phyloP scores from a whole-genome alignment of 2,329 filamentous ascomycete species.

The Ophiosphaerella herpotricha region DNA sequence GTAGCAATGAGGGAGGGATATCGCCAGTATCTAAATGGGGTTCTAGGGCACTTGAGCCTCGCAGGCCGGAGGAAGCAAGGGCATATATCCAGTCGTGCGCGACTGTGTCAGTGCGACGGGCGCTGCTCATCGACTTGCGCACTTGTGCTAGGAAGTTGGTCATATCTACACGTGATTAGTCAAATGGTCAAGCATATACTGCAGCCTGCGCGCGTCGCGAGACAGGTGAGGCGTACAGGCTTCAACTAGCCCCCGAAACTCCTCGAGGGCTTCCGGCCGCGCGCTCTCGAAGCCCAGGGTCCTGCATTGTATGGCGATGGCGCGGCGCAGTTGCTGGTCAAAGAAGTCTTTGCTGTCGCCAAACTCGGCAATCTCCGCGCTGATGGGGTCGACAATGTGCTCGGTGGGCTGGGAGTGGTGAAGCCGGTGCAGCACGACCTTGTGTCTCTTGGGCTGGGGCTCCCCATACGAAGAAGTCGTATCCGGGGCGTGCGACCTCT shows the following conservation, averaged over 20 bases:
- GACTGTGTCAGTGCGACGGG: conserved; percentile 60
- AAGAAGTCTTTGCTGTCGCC: conserved; percentile 57
- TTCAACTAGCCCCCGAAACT: conserved; percentile 60
- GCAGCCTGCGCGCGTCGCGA: conserved; percentile 6
- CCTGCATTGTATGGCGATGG: conserved; percentile 58
- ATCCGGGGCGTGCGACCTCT: conserved; percentile 34
- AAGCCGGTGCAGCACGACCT: conserved; percentile 35
- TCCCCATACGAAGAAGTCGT: conserved; percentile 24
- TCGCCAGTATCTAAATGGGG: conserved; percentile 49
- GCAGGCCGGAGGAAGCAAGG: conserved; percentile 49
- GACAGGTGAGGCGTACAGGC: conserved; percentile 56
- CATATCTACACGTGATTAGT: conserved; percentile 53
- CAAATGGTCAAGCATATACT: conserved; percentile 1
- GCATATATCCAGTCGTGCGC: conserved; percentile 64
- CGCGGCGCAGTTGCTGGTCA: conserved; percentile 59
- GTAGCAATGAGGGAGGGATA: conserved; percentile 41
- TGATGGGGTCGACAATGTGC: conserved; percentile 39
- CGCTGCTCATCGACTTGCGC: conserved; percentile 62
- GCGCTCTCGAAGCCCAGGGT: conserved; percentile 61
- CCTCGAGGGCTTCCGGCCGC: conserved; percentile 60
- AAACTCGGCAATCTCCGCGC: conserved; percentile 36
- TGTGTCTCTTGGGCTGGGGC: conserved; percentile 41
- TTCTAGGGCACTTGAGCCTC: conserved; percentile 46
- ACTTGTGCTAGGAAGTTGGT: conserved; percentile 59
- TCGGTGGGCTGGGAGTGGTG: conserved; percentile 42